These are phyloP conservation scores for Trichoderma atrobrunneum DNA, from an alignment of 2,329 filamentous ascomycete genomes.

Conservation along the genomic window DNA sequence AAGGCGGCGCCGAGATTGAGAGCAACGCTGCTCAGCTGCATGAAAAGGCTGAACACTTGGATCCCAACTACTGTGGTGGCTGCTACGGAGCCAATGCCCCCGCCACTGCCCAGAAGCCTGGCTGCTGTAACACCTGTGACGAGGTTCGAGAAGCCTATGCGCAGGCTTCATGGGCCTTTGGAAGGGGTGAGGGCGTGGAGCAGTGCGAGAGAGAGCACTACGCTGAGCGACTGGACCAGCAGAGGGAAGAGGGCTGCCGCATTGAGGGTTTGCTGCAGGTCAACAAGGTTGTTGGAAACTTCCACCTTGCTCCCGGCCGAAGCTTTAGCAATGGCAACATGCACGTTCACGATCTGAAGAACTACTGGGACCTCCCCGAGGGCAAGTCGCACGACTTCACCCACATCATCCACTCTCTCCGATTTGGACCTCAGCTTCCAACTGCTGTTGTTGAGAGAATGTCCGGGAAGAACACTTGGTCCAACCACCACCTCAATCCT, in stretches of 20 bases:
- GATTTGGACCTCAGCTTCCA: slow-evolving; percentile 89
- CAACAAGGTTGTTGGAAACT: slow-evolving; percentile 98
- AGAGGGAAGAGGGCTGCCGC: slow-evolving; percentile 88
- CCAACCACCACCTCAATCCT: slow-evolving; percentile 88
- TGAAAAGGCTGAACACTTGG: slow-evolving; percentile 72
- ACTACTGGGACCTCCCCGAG: slow-evolving; percentile 77
- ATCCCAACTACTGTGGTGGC: slow-evolving; percentile 86
- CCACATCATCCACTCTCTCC: slow-evolving; percentile 82
- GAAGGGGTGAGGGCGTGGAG: slow-evolving; percentile 85
- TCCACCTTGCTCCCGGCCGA: slow-evolving; percentile 94
- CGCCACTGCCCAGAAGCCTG: slow-evolving; percentile 67
- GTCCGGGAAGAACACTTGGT: slow-evolving; percentile 60
- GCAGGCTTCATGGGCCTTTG: slow-evolving; percentile 86
- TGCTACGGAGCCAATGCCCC: slow-evolving; percentile 87
- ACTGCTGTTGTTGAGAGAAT: slow-evolving; percentile 64
- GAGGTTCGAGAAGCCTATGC: slow-evolving; percentile 96
- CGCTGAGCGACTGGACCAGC: slow-evolving; percentile 78
- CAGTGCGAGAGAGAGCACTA: slow-evolving; percentile 97
- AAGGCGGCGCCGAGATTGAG: slow-evolving; percentile 77
- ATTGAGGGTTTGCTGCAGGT: slow-evolving; percentile 89
- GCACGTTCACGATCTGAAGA: slow-evolving; percentile 96
- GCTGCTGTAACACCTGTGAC: slow-evolving; percentile 95
- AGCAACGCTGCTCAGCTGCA: slow-evolving; percentile 63
- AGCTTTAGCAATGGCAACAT: slow-evolving; percentile 95
- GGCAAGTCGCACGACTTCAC: slow-evolving; percentile 78